phyloP scores from a whole-genome alignment of 441 rosid species.

The Lepidium campestre region DNA sequence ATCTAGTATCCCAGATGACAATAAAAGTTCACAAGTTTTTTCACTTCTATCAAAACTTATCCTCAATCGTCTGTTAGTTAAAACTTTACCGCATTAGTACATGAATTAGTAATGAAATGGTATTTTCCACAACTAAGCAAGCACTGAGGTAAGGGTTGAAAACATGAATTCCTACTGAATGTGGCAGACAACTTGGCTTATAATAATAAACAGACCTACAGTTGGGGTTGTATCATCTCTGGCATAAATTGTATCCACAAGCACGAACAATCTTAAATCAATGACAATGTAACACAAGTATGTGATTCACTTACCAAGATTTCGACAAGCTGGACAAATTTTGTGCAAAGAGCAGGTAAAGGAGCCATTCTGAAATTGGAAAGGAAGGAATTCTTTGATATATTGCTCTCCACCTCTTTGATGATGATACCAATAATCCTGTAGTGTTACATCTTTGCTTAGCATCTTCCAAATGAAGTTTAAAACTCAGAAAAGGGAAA shows the following conservation, averaged over 20 bases:
- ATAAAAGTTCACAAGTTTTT: neutral
- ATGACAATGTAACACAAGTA: neutral
- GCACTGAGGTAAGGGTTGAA: neutral
- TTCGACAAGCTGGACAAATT: slow-evolving; percentile 85
- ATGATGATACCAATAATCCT: slow-evolving; percentile 84
- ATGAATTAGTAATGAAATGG: neutral
- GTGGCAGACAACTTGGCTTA: neutral
- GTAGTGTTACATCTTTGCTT: slow-evolving; percentile 28
- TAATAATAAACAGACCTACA: neutral
- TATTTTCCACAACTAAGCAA: neutral
- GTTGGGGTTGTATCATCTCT: neutral
- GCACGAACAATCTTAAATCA: neutral
- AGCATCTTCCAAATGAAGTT: slow-evolving; percentile 16
- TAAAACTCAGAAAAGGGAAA: neutral
- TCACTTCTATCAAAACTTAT: neutral
- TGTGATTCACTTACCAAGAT: slow-evolving; percentile 64
- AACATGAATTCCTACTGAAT: slow-evolving; percentile 5
- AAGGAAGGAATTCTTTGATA: slow-evolving; percentile 78
- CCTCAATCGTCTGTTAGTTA: neutral
- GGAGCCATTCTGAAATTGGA: slow-evolving; percentile 84
- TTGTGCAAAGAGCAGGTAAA: slow-evolving; percentile 67
- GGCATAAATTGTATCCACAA: neutral
- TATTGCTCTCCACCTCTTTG: slow-evolving; percentile 86
- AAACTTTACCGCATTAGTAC: neutral
- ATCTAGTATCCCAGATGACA: slow-evolving; percentile 10